Percentiles rank a stretch among this genome's conserved stretches.
These are phyloP conservation scores for Fusarium sacchari DNA, from an alignment of 2,329 filamentous ascomycete genomes.

Conservation along the genomic window DNA sequence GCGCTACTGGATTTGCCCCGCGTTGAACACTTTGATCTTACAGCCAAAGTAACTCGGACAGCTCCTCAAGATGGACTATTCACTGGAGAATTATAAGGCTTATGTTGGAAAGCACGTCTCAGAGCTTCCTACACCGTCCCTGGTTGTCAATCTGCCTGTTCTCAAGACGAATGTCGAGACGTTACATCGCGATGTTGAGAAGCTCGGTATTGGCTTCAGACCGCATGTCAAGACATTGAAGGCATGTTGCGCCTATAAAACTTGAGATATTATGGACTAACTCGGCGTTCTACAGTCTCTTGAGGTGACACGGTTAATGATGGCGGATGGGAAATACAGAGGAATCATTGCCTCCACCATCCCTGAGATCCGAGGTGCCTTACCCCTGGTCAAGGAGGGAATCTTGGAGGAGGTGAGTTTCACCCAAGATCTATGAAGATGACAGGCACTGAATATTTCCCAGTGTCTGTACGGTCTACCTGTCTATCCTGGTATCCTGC, in stretches of 20 bases:
- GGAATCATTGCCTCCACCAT: constrained; percentile 54
- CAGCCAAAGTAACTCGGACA: background rate
- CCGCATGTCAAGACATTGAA: constrained; percentile 59
- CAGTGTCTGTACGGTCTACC: constrained; percentile 54
- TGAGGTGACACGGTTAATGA: constrained; percentile 53
- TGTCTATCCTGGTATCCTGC: constrained; percentile 49
- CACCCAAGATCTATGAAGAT: background rate
- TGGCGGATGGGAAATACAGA: constrained; percentile 50
- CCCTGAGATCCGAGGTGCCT: constrained; percentile 51
- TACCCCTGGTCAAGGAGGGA: constrained; percentile 53
- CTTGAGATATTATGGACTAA: background rate
- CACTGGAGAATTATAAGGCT: constrained; percentile 45
- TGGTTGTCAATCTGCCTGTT: constrained; percentile 52
- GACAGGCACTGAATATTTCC: background rate
- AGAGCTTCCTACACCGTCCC: constrained; percentile 52
- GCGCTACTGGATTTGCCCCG: background rate
- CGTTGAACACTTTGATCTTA: constrained; percentile 3
- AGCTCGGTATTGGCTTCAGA: constrained; percentile 51
- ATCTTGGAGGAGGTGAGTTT: constrained; percentile 51
- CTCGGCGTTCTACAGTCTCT: constrained; percentile 43
- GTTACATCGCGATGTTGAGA: constrained; percentile 52
- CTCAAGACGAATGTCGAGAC: constrained; percentile 51
- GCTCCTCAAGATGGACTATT: constrained; percentile 38
- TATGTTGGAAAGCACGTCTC: constrained; percentile 49
- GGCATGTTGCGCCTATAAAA: constrained; percentile 31